These are phyloP conservation scores for Phytopythium chamaehyphon DNA, from an alignment of 352 stramenopile species.

Conservation along the genomic window DNA sequence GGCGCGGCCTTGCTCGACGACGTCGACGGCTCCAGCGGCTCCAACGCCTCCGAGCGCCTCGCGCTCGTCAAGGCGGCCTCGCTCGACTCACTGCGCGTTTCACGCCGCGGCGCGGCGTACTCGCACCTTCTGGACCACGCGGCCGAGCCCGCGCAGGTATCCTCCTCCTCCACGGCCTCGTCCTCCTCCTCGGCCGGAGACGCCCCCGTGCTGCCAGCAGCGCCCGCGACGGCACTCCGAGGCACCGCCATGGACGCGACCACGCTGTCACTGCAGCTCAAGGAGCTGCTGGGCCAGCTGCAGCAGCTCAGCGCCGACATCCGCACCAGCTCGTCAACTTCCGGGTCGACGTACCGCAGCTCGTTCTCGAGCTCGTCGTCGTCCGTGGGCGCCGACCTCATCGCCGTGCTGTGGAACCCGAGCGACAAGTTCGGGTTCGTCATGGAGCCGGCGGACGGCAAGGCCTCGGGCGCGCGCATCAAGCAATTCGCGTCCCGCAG, in stretches of 20 bases:
- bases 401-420: constrained; percentile 72
- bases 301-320: constrained; percentile 71
- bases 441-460: constrained; percentile 36
- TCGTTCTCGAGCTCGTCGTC: constrained; percentile 66
- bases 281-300: constrained; percentile 64
- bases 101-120: constrained; percentile 34
- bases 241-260: background rate
- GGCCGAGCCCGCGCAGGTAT: constrained; percentile 1
- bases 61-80: constrained; percentile 46
- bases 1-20: constrained; percentile 21
- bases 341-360: constrained; percentile 57
- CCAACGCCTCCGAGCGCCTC: constrained; percentile 17
- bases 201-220: background rate
- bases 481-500: constrained; percentile 61
- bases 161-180: constrained; percentile 9
- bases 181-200: background rate
- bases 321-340: constrained; percentile 46
- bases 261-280: constrained; percentile 44
- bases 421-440: constrained; percentile 69
- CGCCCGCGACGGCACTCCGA: background rate
- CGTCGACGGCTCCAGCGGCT: constrained; percentile 10
- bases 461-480: constrained; percentile 56
- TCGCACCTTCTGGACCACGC: constrained; percentile 33
- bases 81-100: constrained; percentile 38
- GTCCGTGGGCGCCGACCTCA: constrained; percentile 15